Base-by-base conservation (phyloP, 116 monocot genomes). In the Zostera marina region DNA sequence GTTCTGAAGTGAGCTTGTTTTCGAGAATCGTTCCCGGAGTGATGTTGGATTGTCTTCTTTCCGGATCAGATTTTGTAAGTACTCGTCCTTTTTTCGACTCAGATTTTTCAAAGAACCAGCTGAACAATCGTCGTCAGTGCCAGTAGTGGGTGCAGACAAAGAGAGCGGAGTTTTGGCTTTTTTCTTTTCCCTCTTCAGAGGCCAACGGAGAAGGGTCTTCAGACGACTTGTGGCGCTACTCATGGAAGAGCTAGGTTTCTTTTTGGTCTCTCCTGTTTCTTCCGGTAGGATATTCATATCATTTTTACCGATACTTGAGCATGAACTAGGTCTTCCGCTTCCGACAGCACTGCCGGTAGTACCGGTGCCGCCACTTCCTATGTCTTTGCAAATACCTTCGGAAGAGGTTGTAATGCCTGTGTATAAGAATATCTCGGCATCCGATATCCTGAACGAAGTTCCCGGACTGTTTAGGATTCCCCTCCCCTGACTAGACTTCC, bases 381-480 rank as follows among this genome's bases (percentile, higher is more conserved):
- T 52, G 46, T 67, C 63, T 17, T 6, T 64, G 6, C 6, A 46
- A n/a, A n/a, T n/a, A 20, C 19, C 25, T 13, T 73, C 74, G 32
- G 32, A 32, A 6, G 72, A 66, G 39, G 45, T 13, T 25, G 66
- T 72, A 3, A 78, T 72, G 7, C 90, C 90, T 4, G 77, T 69
- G 68, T 73, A 73, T 47, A 90, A 58, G 63, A 98, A 78, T 53
- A 98, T 81, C 72, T 98, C 90, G 7, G 83, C 70, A 72, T 92
- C 92, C 13, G 82, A 74, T 42, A 92, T 58, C 21, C 64, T 69
- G 66, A 92, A 92, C 4, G 60, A 63, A 22, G 86, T 86, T 8
- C 86, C 92, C 4, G 98, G 98, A 68, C 90, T 98, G 25, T 39
- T 81, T 22, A 72, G 71, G 12, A 81, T 66, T 8, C 61, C 61